A percentile compares a stretch with the other conserved stretches of the same genome.
Evolutionary conservation across 2,329 filamentous ascomycete genomes (phyloP).

Genomic region (Trichocomaceae sp.): DNA sequence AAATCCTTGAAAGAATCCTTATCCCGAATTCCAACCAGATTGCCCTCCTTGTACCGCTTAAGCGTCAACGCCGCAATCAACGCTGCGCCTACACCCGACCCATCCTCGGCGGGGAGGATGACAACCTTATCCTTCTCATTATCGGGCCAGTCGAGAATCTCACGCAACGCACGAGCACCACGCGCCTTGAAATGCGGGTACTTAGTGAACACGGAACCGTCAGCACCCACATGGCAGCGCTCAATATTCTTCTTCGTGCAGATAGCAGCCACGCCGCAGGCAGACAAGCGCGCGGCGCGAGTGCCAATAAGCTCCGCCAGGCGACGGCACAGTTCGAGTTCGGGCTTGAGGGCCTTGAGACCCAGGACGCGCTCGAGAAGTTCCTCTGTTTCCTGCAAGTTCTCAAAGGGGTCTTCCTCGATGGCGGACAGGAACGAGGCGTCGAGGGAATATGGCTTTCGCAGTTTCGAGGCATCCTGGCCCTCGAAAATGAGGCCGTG

Average conservation of each 20-base stretch:
- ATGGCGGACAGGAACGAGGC: slow-evolving; percentile 88
- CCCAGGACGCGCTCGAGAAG: slow-evolving; percentile 70
- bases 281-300: slow-evolving; percentile 82
- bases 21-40: slow-evolving; percentile 53
- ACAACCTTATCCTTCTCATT: slow-evolving; percentile 82
- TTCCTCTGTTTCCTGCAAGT: slow-evolving; percentile 80
- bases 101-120: slow-evolving; percentile 86
- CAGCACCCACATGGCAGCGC: slow-evolving; percentile 87
- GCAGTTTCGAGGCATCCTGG: slow-evolving; percentile 73
- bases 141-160: slow-evolving; percentile 90
- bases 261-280: slow-evolving; percentile 92
- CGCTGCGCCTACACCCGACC: slow-evolving; percentile 92
- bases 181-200: slow-evolving; percentile 97
- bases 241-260: slow-evolving; percentile 91
- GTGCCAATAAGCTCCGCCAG: slow-evolving; percentile 92
- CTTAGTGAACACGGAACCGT: slow-evolving; percentile 98
- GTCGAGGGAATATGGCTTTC: slow-evolving; percentile 83
- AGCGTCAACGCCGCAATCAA: slow-evolving; percentile 73
- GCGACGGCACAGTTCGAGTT: slow-evolving; percentile 82
- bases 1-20: slow-evolving; percentile 29
- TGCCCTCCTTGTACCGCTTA: slow-evolving; percentile 56
- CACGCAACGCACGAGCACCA: slow-evolving; percentile 78
- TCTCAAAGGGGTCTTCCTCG: slow-evolving; percentile 94
- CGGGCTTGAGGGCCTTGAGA: slow-evolving; percentile 63
- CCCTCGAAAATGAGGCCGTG: slow-evolving; percentile 70